A percentile compares a stretch with the other conserved stretches of the same genome.
Evolutionary conservation across 176 grass and related monocot genomes (phyloP).

Genomic region (Bonia amplexicaulis): DNA sequence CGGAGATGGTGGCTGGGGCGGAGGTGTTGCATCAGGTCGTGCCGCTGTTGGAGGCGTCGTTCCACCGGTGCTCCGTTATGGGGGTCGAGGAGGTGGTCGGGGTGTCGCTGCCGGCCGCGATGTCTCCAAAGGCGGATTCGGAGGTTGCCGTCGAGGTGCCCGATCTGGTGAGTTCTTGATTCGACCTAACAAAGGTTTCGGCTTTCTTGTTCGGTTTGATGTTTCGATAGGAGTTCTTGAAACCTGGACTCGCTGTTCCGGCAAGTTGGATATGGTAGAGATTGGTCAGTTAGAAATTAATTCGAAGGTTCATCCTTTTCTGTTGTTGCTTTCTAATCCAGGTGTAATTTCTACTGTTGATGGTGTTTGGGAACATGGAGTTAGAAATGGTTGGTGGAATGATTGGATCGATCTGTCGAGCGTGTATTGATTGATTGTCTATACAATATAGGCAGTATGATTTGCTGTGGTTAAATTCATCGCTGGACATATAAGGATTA

Average conservation of each 20-base stretch:
- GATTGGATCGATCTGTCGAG: neutral
- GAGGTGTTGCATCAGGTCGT: slow-evolving; percentile 66
- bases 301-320: neutral
- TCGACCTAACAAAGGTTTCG: neutral
- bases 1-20: slow-evolving; percentile 77
- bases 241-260: neutral
- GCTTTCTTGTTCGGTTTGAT: neutral
- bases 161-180: slow-evolving; percentile 56
- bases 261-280: neutral
- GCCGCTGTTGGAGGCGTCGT: slow-evolving; percentile 44
- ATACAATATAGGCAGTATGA: neutral
- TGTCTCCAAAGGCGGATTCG: slow-evolving; percentile 19
- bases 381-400: neutral
- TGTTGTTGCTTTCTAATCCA: neutral
- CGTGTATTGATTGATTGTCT: neutral
- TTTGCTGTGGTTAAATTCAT: neutral
- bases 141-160: slow-evolving; percentile 34
- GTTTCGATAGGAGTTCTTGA: neutral
- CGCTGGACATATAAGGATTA: neutral
- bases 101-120: slow-evolving; percentile 3
- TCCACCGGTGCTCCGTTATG: slow-evolving; percentile 36
- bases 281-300: neutral
- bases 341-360: neutral
- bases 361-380: neutral
- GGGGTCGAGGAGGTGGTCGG: slow-evolving; percentile 32